phyloP scores from a whole-genome alignment of 768 basidiomycete genomes.

The Agrocybe chaxingu region DNA sequence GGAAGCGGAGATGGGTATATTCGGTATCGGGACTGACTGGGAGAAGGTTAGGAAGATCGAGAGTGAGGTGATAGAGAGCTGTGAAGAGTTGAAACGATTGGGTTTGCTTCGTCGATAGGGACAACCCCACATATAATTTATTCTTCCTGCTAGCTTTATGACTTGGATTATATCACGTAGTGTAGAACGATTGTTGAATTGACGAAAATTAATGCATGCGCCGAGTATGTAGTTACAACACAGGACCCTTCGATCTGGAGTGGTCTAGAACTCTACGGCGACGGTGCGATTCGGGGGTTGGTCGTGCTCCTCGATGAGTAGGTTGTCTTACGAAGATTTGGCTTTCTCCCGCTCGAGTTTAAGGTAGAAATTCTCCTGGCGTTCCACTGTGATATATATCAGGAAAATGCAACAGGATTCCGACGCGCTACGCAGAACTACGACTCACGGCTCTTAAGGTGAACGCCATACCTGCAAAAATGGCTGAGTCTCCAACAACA shows the following conservation, averaged over 20 bases:
- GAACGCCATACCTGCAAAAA: slow-evolving; percentile 71
- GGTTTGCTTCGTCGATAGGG: slow-evolving; percentile 39
- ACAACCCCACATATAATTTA: slow-evolving; percentile 19
- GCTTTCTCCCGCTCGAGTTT: slow-evolving; percentile 69
- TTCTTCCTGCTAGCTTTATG: slow-evolving; percentile 15
- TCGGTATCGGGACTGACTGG: slow-evolving; percentile 92
- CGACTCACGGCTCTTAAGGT: slow-evolving; percentile 71
- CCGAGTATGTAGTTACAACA: slow-evolving; percentile 3
- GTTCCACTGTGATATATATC: slow-evolving; percentile 53
- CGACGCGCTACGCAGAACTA: not conserved
- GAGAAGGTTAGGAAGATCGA: slow-evolving; percentile 79
- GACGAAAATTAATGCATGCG: slow-evolving; percentile 13
- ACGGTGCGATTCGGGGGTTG: slow-evolving; percentile 3
- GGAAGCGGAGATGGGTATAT: slow-evolving; percentile 79
- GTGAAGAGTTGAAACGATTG: slow-evolving; percentile 70
- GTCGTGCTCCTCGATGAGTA: slow-evolving; percentile 4
- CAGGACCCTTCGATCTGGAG: slow-evolving; percentile 10
- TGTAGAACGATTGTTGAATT: slow-evolving; percentile 14
- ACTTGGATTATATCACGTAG: slow-evolving; percentile 21
- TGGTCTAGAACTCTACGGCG: slow-evolving; percentile 19
- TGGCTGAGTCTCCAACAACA: slow-evolving; percentile 15
- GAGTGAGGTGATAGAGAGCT: slow-evolving; percentile 66
- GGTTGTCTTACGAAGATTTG: slow-evolving; percentile 21
- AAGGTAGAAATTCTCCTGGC: slow-evolving; percentile 83
- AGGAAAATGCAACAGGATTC: not conserved